Conservation (phyloP, 116 monocot species). For the Papilionanthe hybrid region DNA sequence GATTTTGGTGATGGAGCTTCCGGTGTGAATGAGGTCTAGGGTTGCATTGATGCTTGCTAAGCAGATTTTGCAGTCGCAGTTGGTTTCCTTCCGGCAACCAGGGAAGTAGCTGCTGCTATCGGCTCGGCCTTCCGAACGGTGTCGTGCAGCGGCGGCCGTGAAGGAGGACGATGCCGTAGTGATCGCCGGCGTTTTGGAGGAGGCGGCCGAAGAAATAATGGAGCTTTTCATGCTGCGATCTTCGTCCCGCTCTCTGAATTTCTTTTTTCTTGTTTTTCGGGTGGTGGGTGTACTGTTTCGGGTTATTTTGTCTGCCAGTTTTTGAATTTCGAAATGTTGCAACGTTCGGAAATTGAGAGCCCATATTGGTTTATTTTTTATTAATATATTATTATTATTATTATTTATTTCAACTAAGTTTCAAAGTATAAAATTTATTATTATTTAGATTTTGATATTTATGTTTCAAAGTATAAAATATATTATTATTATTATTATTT, state of each 20-base stretch:
- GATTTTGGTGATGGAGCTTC: slow-evolving; percentile 19
- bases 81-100: slow-evolving; percentile 72
- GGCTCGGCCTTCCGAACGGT: slow-evolving; percentile 11
- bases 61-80: slow-evolving; percentile 89
- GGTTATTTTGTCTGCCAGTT: background rate
- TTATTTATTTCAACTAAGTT: too few relatives aligned
- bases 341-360: background rate
- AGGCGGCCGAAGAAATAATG: slow-evolving; percentile 13
- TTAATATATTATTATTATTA: too few relatives aligned
- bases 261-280: background rate
- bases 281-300: background rate
- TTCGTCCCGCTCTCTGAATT: background rate
- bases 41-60: slow-evolving; percentile 83
- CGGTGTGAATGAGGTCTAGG: slow-evolving; percentile 55
- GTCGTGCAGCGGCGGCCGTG: background rate
- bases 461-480: too few relatives aligned
- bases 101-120: slow-evolving; percentile 60
- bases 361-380: background rate
- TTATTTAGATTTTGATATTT: too few relatives aligned
- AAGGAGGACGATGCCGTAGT: slow-evolving; percentile 1
- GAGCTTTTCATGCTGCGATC: slow-evolving; percentile 11
- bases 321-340: background rate
- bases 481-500: too few relatives aligned
- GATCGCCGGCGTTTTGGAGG: slow-evolving; percentile 9
- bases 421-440: too few relatives aligned